Conservation (phyloP, 768 basidiomycete genomes). For the Daedalea quercina region DNA sequence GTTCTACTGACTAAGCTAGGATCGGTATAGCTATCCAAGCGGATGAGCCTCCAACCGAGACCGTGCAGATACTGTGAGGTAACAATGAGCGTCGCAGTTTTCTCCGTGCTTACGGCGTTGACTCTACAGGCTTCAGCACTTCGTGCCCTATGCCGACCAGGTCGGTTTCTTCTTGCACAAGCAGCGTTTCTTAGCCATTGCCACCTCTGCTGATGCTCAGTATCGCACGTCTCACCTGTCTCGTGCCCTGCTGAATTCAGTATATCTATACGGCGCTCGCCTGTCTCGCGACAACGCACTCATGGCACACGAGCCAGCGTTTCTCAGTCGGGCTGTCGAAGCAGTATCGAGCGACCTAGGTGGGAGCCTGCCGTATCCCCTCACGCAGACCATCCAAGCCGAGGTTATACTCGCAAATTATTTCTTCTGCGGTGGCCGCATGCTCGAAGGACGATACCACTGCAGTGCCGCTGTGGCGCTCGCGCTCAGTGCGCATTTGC, state of each 20-base stretch:
- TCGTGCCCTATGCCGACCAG: slow-evolving; percentile 47
- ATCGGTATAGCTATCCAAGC: neutral
- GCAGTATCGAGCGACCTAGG: slow-evolving; percentile 26
- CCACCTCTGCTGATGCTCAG: slow-evolving; percentile 7
- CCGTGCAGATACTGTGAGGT: slow-evolving; percentile 8
- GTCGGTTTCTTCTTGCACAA: slow-evolving; percentile 61
- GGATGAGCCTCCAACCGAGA: neutral
- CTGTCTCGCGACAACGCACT: slow-evolving; percentile 15
- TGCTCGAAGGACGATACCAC: slow-evolving; percentile 52
- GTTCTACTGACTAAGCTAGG: neutral
- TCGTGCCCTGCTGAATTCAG: slow-evolving; percentile 37
- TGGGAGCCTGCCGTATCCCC: slow-evolving; percentile 22
- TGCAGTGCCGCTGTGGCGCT: slow-evolving; percentile 36
- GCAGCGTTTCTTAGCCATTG: slow-evolving; percentile 33
- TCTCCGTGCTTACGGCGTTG: neutral
- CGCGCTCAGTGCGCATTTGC: slow-evolving; percentile 17
- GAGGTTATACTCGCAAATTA: slow-evolving; percentile 58
- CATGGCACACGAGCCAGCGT: slow-evolving; percentile 24
- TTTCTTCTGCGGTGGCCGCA: slow-evolving; percentile 51
- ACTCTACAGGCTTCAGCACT: slow-evolving; percentile 19
- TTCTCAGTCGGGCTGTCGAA: slow-evolving; percentile 41
- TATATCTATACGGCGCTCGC: slow-evolving; percentile 25
- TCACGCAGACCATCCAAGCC: slow-evolving; percentile 24
- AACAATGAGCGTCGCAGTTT: neutral
- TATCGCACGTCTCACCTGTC: slow-evolving; percentile 19